phyloP scores from a whole-genome alignment of 164 flowering plant genomes.

The Cinnamomum micranthum region DNA sequence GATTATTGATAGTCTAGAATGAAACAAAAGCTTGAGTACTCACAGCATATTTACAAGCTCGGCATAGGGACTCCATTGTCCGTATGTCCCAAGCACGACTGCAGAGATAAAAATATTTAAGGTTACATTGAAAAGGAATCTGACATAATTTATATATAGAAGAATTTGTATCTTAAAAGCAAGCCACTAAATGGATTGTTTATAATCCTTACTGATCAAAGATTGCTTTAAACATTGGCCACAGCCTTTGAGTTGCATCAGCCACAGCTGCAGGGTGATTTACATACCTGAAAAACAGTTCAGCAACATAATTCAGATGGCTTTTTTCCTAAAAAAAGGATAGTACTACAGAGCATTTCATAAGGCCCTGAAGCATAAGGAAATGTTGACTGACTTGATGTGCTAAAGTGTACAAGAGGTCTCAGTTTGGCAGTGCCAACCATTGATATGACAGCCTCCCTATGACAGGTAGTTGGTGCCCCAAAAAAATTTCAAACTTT shows the following conservation, averaged over 20 bases:
- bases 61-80: constrained; percentile 97
- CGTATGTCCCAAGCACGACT: constrained; percentile 99
- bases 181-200: background rate
- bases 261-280: constrained; percentile 98
- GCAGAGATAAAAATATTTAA: constrained; percentile 18
- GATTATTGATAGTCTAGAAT: background rate
- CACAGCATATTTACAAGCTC: constrained; percentile 98
- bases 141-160: background rate
- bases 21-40: constrained; percentile 21
- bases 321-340: no score
- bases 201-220: constrained; percentile 73
- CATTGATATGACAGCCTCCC: no score
- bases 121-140: background rate
- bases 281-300: constrained; percentile 58
- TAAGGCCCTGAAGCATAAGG: background rate
- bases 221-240: constrained; percentile 92
- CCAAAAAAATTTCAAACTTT: no score
- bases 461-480: no score
- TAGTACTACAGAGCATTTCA: background rate
- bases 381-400: background rate
- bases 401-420: background rate
- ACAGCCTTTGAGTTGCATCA: constrained; percentile 86
- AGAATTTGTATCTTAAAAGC: background rate
- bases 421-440: background rate
- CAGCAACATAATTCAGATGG: background rate